Evolutionary conservation across 1,139 yeast genomes (phyloP), one percentile per base, ranked within the genome.

Genomic region (Geotrichum cucujoidarum): DNA sequence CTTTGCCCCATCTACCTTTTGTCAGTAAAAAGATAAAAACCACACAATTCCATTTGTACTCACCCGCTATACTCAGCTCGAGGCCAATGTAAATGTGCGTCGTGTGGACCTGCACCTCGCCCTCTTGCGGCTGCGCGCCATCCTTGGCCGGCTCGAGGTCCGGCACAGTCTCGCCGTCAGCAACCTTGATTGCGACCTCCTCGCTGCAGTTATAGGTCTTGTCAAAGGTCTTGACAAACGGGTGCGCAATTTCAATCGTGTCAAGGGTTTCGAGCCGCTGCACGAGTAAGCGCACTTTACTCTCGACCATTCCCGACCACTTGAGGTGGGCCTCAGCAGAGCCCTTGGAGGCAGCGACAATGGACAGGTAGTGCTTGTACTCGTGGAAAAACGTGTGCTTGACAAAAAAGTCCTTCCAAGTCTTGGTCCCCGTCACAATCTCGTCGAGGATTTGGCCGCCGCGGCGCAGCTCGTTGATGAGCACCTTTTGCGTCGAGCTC

Each of bases 261-360:
- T 79, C 81, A 8, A 81, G 69, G 2, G 77, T 72, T 63, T 92
- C 98, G 44, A 92, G 73, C 62, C 89, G 92, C 59, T 78, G 83
- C 25, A 92, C 95, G 43, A 92, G 67, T 41, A 83, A 69, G 56
- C 99, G 77, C 44, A 92, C 66, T 65, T 83, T 88, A 59, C 95
- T 83, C 64, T 92, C 97, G 7, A 92, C 94, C 71, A 90, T 72
- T 13, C 99, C 98, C 55, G 87, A 80, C 92, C 94, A 94, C 60
- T 83, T 83, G 47, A 81, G 67, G 59, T 92, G 97, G 48, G 87
- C 89, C 61, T 89, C 97, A 47, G 78, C 76, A 1, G 75, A 68
- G 6, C 83, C 83, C 52, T 72, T 73, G 0, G 97, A 84, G 1
- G 86, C 82, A 0, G 90, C 94, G 45, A 86, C 80, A 4, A 92